These are phyloP conservation scores for Solanum hybrid DNA, from an alignment of 305 asterid species.

Conservation along the genomic window DNA sequence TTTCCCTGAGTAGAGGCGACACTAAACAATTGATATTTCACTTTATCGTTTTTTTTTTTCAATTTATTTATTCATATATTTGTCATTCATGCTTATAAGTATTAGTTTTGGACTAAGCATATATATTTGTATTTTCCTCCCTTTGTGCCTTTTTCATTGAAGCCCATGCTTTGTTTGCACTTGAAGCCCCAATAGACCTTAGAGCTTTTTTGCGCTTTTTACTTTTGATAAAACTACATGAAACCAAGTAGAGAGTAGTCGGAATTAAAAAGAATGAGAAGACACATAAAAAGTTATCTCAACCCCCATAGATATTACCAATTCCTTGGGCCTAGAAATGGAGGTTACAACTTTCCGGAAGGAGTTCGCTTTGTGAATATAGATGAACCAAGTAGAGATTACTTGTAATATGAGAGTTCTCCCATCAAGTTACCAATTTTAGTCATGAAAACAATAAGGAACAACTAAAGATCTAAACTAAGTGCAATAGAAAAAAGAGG, in stretches of 20 bases:
- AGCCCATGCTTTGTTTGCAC: not conserved
- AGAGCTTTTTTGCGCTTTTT: not conserved
- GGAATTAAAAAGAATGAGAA: not conserved
- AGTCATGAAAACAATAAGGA: not conserved
- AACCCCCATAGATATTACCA: not conserved
- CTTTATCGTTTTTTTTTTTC: not conserved
- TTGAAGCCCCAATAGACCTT: not conserved
- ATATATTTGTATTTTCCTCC: not conserved
- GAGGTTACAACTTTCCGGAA: not conserved
- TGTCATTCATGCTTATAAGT: not conserved
- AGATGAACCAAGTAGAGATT: not conserved
- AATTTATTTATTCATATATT: not conserved
- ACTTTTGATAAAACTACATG: not conserved
- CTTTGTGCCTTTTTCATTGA: not conserved
- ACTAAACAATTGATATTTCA: not conserved
- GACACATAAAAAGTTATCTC: not conserved
- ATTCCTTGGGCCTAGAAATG: not conserved
- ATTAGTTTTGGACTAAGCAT: not conserved
- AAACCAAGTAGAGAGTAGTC: not conserved
- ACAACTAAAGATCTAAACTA: not conserved
- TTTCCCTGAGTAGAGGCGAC: not conserved
- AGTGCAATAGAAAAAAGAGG: not conserved
- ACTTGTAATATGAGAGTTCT: not conserved
- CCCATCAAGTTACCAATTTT: not conserved
- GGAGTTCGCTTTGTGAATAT: not conserved